Evolutionary conservation across 176 grass and related monocot species (phyloP), one percentile per base, ranked within the genome.

Genomic region (Oryza glaberrima): DNA sequence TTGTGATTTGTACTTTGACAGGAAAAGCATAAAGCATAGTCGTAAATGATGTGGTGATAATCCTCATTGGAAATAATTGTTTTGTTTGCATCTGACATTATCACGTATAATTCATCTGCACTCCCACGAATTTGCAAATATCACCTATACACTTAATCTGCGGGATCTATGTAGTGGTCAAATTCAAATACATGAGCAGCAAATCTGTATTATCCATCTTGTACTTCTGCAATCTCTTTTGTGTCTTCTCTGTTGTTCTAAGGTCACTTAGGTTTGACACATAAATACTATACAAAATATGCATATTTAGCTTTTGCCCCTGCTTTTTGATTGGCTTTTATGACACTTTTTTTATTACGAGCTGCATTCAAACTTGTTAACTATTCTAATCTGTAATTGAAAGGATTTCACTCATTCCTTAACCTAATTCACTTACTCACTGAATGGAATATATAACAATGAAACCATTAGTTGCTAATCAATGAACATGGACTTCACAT

Each of bases 121-220:
- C 45, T 63, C 48, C 63, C 46, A 76, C n/a, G 12, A 60, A 32
- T 56, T 75, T 54, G 85, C 35, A 69, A 86, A 32, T 73, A 74
- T 67, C 25, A 56, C 70, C 45, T 54, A 32, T 85, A 85, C 30
- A 77, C 32, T 60, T 69, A 20, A 58, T 77, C 46, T 45, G 15
- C 14, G 58, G 46, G 48, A 67, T 38, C 52, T 28, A 35, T 72
- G 19, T 73, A 28, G 41, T 73, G 20, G 38, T 79, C 36, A 76
- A 69, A 77, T 48, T 79, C 36, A 76, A 69, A 77, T 48, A 3
- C 48, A 65, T 77, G 40, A 71, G 15, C 73, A 71, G 17, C 8
- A 48, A 49, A 77, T 26, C 65, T 26, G 11, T 9, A 43, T 65
- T 72, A 32, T 77, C 20, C 43, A 7, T 86, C 26, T 1, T 72